phyloP scores from a whole-genome alignment of 2,329 filamentous ascomycete genomes.

The Torrubiellomyces zombiae region DNA sequence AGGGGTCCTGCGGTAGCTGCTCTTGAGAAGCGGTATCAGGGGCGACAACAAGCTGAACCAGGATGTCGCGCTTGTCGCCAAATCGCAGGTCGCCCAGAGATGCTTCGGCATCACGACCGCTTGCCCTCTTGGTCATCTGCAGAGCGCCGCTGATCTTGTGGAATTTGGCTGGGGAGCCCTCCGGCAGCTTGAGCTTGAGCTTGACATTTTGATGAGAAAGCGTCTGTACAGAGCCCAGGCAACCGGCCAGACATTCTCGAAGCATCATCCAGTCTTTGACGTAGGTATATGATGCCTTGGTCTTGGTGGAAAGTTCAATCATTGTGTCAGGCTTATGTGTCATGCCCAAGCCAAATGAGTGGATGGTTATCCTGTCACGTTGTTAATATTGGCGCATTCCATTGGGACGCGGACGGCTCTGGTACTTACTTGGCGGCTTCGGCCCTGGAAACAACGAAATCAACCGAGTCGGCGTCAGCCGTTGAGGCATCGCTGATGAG shows the following conservation, averaged over 20 bases:
- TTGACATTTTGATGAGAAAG: constrained; percentile 98
- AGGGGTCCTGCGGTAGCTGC: constrained; percentile 77
- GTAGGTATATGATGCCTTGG: constrained; percentile 93
- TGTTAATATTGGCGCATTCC: constrained; percentile 5
- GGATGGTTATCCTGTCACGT: constrained; percentile 68
- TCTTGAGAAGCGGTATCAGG: constrained; percentile 75
- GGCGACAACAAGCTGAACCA: constrained; percentile 84
- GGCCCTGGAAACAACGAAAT: constrained; percentile 91
- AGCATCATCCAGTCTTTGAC: constrained; percentile 99
- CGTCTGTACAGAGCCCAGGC: constrained; percentile 78
- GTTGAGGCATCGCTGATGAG: constrained; percentile 95
- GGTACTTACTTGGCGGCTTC: constrained; percentile 79
- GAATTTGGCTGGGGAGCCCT: constrained; percentile 94
- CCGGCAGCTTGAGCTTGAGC: constrained; percentile 80
- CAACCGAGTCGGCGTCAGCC: constrained; percentile 84
- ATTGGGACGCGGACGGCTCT: neutral
- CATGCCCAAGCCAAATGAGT: constrained; percentile 89
- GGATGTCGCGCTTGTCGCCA: constrained; percentile 83
- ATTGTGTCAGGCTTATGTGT: constrained; percentile 98
- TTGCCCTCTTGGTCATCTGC: constrained; percentile 90
- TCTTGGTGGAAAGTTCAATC: constrained; percentile 90
- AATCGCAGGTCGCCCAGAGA: constrained; percentile 83
- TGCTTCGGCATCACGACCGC: constrained; percentile 85
- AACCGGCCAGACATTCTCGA: constrained; percentile 85
- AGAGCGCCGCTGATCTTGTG: constrained; percentile 95